phyloP scores from a whole-genome alignment of 164 flowering plant genomes.

The Vitis amurensis region DNA sequence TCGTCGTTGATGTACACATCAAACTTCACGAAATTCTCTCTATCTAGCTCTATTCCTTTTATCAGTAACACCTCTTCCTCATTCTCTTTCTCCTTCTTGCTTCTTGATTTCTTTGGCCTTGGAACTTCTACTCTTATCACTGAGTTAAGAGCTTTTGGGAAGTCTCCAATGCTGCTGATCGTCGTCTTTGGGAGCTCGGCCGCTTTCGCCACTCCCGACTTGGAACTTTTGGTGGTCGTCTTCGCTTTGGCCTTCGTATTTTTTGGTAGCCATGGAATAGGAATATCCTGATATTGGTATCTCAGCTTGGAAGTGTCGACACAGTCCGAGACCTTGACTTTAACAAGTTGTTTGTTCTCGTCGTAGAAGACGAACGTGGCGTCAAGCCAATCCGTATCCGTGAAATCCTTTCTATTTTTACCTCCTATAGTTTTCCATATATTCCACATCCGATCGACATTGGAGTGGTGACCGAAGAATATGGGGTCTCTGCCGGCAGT shows the following conservation, averaged over 20 bases:
- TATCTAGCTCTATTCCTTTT: slow-evolving; percentile 42
- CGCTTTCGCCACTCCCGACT: slow-evolving; percentile 6
- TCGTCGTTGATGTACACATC: slow-evolving; percentile 60
- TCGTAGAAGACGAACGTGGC: slow-evolving; percentile 42
- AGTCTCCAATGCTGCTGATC: background rate
- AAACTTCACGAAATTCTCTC: slow-evolving; percentile 42
- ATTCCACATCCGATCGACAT: slow-evolving; percentile 64
- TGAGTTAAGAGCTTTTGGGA: slow-evolving; percentile 33
- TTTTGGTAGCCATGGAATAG: slow-evolving; percentile 46
- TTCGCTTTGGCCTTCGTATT: slow-evolving; percentile 16
- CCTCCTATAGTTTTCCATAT: slow-evolving; percentile 56
- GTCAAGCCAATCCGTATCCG: slow-evolving; percentile 42
- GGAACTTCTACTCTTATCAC: slow-evolving; percentile 26
- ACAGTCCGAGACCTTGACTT: slow-evolving; percentile 48
- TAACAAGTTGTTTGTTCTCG: slow-evolving; percentile 42
- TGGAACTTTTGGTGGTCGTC: background rate
- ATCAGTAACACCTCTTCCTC: slow-evolving; percentile 59
- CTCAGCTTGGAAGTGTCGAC: slow-evolving; percentile 42
- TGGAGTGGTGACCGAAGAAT: slow-evolving; percentile 58
- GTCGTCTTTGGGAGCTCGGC: slow-evolving; percentile 4
- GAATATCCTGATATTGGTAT: slow-evolving; percentile 54
- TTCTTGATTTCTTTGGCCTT: slow-evolving; percentile 51
- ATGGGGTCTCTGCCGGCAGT: slow-evolving; percentile 67
- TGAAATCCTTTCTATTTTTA: slow-evolving; percentile 29
- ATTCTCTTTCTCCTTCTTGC: slow-evolving; percentile 46